Evolutionary conservation across 257 asterid genomes (phyloP), one percentile per base, ranked within the genome.

Genomic region (Prunella vulgaris): DNA sequence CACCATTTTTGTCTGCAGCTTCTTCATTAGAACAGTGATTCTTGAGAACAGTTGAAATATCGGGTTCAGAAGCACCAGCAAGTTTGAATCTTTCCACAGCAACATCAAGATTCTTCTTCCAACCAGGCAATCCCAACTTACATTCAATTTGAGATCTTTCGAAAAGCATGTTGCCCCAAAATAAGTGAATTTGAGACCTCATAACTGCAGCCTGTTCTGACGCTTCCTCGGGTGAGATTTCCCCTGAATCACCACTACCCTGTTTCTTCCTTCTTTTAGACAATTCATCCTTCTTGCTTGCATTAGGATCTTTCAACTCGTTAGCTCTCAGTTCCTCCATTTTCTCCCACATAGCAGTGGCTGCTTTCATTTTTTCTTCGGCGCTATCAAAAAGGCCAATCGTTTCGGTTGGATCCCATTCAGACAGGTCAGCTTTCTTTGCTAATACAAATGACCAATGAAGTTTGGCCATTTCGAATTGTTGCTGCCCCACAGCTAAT

Each of bases 381-480:
- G 97, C 97, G 10, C 91, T 81, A 77, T 85, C 86, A 46, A 94
- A 87, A 52, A 94, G 92, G 54, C 78, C 73, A 28, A 94, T 83
- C 1, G 97, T 89, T 74, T 91, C 97, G 0, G 86, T 60, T 5
- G 97, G 92, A 70, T 94, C 96, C 99, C 96, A 94, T 15, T 84
- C 79, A 10, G 83, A 85, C n/a, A 94, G 74, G 62, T 87, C 92
- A 9, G 87, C 91, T 76, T 94, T 91, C 78, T 88, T 91, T 1
- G 98, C 98, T 24, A 89, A 60, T 51, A 89, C 83, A 40, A 82
- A 94, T 2, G 99, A 91, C 97, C 99, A 94, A 33, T 89, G 94
- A 30, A 94, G 99, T 68, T 94, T 94, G 2, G 97, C 97, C 99
- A 89, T 91, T 76, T 94, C 99, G 75, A 94, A 94, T 64, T 94